These are phyloP conservation scores for Rutidosis leptorrhynchoides DNA, from an alignment of 129 eudicot species.

Conservation along the genomic window DNA sequence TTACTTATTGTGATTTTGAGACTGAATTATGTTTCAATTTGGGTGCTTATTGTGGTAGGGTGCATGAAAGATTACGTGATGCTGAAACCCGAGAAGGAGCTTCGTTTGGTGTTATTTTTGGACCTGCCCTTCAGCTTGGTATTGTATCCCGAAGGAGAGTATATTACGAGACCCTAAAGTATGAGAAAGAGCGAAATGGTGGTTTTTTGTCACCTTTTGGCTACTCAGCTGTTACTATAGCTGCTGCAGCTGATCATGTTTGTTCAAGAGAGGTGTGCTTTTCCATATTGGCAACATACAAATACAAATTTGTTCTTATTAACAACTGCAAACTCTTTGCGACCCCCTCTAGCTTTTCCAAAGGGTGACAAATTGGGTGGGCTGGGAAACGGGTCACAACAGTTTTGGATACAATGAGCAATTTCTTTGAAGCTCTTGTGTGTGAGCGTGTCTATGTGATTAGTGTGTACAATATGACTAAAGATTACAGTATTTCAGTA, in stretches of 20 bases:
- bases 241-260: slow-evolving; percentile 65
- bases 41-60: slow-evolving; percentile 41
- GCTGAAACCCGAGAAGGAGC: slow-evolving; percentile 86
- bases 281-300: slow-evolving; percentile 16
- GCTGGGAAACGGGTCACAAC: background rate
- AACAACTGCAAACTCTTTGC: background rate
- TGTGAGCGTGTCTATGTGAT: background rate
- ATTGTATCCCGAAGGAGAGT: slow-evolving; percentile 78
- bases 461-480: background rate
- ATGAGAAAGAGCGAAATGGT: slow-evolving; percentile 84
- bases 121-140: slow-evolving; percentile 78
- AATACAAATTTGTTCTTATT: background rate
- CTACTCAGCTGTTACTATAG: slow-evolving; percentile 65
- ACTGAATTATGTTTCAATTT: slow-evolving; percentile 16
- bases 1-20: slow-evolving; percentile 3
- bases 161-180: slow-evolving; percentile 66
- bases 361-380: background rate
- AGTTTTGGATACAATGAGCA: background rate
- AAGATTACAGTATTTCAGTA: background rate
- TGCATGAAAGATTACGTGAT: slow-evolving; percentile 61
- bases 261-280: slow-evolving; percentile 72
- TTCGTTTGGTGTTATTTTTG: slow-evolving; percentile 76
- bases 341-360: background rate
- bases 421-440: background rate
- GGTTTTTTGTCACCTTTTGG: slow-evolving; percentile 93